A percentile compares a stretch with the other conserved stretches of the same genome.
phyloP scores from a whole-genome alignment of 148 eudicot genomes.

The Selenicereus undatus region DNA sequence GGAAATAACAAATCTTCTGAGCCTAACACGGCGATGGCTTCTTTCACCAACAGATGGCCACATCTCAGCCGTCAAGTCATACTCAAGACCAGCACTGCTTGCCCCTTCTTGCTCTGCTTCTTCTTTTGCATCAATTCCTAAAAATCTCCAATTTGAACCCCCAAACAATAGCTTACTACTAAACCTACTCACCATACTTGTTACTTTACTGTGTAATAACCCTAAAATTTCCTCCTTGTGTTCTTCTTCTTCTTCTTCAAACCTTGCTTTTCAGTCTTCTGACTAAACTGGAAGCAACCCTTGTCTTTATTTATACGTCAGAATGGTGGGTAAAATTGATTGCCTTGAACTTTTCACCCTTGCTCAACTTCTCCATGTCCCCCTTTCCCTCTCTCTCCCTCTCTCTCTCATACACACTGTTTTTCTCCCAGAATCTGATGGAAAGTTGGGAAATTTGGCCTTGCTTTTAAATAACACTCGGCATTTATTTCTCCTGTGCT shows the following conservation, averaged over 20 bases:
- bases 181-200: neutral
- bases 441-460: neutral
- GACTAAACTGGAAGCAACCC: neutral
- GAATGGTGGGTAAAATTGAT: neutral
- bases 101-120: constrained; percentile 18
- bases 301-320: neutral
- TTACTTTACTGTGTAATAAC: neutral
- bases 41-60: constrained; percentile 37
- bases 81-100: constrained; percentile 18
- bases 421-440: neutral
- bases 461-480: neutral
- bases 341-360: neutral
- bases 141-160: neutral
- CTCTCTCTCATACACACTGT: neutral
- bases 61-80: constrained; percentile 41
- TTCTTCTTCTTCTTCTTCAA: neutral
- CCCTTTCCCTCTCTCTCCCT: neutral
- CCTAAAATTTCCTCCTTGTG: neutral
- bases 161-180: neutral
- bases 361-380: neutral
- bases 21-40: constrained; percentile 22
- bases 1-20: neutral
- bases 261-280: neutral
- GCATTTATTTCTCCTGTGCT: neutral
- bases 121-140: neutral